Evolutionary conservation across 164 flowering plant genomes (phyloP).

Genomic region (Aristolochia contorta): DNA sequence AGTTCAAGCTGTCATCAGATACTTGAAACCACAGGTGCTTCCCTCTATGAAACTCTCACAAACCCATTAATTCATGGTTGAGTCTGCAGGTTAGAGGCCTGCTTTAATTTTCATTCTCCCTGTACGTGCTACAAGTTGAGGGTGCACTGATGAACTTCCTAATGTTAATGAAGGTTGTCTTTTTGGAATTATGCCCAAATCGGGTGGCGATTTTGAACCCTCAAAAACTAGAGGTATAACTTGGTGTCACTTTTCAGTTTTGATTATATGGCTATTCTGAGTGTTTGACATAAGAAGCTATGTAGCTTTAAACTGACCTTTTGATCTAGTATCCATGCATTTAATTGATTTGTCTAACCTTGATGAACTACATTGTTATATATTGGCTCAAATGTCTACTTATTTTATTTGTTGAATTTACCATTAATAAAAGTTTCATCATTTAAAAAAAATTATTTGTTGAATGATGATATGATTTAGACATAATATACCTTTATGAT

Average conservation of each 20-base stretch:
- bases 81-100: constrained; percentile 28
- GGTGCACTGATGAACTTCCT: not conserved
- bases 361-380: too few relatives aligned
- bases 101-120: constrained; percentile 14
- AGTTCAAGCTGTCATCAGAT: constrained; percentile 69
- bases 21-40: constrained; percentile 86
- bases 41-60: constrained; percentile 23
- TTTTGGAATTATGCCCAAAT: constrained; percentile 75
- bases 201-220: constrained; percentile 61
- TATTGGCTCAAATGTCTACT: too few relatives aligned
- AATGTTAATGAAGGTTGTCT: constrained; percentile 49
- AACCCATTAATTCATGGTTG: constrained; percentile 19
- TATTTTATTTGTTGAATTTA: not conserved
- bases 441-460: too few relatives aligned
- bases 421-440: too few relatives aligned
- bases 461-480: not conserved
- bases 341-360: too few relatives aligned
- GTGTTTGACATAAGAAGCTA: too few relatives aligned
- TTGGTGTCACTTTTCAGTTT: not conserved
- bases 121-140: not conserved
- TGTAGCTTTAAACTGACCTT: too few relatives aligned
- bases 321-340: too few relatives aligned
- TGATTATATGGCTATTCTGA: too few relatives aligned
- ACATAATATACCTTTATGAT: not conserved
- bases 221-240: constrained; percentile 50